phyloP scores from a whole-genome alignment of 1,284 basidiomycete genomes.

The Cystobasidium sp. region DNA sequence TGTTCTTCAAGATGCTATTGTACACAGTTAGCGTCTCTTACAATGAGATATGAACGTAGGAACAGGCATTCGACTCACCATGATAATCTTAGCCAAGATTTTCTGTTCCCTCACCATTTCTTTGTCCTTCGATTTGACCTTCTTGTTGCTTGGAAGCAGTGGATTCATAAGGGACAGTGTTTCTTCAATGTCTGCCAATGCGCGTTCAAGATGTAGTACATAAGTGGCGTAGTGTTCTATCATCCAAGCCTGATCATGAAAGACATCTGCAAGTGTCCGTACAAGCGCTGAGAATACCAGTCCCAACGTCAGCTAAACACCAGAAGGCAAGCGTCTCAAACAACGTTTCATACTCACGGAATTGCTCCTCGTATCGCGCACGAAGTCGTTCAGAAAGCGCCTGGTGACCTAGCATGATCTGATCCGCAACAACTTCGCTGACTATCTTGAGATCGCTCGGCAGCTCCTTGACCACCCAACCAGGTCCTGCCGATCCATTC shows the following conservation, averaged over 20 bases:
- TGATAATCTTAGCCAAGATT: conserved; percentile 71
- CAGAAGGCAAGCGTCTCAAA: conserved; percentile 33
- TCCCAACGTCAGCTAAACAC: conserved; percentile 25
- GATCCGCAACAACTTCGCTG: conserved; percentile 78
- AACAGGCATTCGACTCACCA: conserved; percentile 47
- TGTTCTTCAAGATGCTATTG: conserved; percentile 70
- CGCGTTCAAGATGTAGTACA: conserved; percentile 86
- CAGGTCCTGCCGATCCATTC: neutral
- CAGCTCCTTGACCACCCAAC: conserved; percentile 17
- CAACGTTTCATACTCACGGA: conserved; percentile 52
- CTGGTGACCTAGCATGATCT: conserved; percentile 83
- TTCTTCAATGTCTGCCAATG: conserved; percentile 81
- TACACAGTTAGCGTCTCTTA: conserved; percentile 33
- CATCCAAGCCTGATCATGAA: conserved; percentile 88
- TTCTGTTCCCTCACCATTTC: conserved; percentile 65
- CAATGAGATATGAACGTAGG: neutral
- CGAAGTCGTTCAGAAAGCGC: conserved; percentile 77
- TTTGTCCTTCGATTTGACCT: conserved; percentile 76
- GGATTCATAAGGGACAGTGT: conserved; percentile 66
- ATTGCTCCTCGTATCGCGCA: conserved; percentile 89
- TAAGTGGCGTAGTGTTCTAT: conserved; percentile 89
- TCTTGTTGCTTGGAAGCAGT: conserved; percentile 47
- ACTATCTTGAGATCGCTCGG: conserved; percentile 84
- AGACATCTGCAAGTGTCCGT: conserved; percentile 86
- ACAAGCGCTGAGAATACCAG: conserved; percentile 65